phyloP scores from a whole-genome alignment of 331 rosid genomes.

The Stylosanthes scabra region DNA sequence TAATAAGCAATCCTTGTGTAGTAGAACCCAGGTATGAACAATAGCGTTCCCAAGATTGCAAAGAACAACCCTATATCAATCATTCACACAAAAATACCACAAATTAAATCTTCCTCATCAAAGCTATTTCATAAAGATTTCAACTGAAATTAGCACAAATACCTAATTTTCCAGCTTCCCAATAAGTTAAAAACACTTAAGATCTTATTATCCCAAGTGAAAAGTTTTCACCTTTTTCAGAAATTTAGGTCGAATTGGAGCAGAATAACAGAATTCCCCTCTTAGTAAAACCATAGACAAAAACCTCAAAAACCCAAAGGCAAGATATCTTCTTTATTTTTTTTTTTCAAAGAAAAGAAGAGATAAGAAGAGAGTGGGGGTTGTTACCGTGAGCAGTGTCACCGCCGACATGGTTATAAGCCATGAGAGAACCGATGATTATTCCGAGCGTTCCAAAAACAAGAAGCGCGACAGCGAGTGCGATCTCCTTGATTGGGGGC shows the following conservation, averaged over 20 bases:
- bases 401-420: conserved; percentile 89
- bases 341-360: background rate
- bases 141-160: background rate
- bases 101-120: background rate
- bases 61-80: conserved; percentile 75
- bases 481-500: conserved; percentile 96
- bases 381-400: conserved; percentile 86
- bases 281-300: background rate
- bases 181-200: background rate
- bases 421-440: conserved; percentile 81
- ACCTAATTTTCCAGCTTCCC: conserved; percentile 27
- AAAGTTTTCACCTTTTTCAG: background rate
- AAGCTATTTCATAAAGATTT: conserved; percentile 3
- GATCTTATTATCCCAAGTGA: background rate
- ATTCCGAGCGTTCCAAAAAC: conserved; percentile 83
- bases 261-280: background rate
- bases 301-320: background rate
- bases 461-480: conserved; percentile 89
- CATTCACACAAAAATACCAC: conserved; percentile 30
- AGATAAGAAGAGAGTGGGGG: background rate
- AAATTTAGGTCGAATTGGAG: background rate
- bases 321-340: background rate
- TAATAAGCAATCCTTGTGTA: conserved; percentile 97
- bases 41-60: conserved; percentile 75
- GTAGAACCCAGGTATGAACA: conserved; percentile 97